Evolutionary conservation across 441 rosid species (phyloP), one percentile per base, ranked within the genome.

Genomic region (Populus hybrid): DNA sequence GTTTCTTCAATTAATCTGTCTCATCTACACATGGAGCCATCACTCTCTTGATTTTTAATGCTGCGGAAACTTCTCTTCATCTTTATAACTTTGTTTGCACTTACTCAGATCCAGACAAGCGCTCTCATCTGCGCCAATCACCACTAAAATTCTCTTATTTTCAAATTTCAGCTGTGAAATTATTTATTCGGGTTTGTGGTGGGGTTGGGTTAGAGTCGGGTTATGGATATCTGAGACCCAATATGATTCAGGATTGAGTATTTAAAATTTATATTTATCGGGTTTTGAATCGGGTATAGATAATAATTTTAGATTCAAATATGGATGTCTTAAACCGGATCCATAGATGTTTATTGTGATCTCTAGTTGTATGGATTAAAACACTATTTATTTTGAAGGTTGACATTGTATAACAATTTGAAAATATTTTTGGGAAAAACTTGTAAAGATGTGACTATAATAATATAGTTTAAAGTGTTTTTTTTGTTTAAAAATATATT

Each of bases 1-100:
- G 87, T 61, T 88, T 89, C 0, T 69, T 76, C 79, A 79, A 78
- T 77, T 69, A 85, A 84, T 85, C 86, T 20, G 82, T 83, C 57
- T 87, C 61, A 53, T 5, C 61, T 20, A 20, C 21, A 18, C 50
- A 42, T 11, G 14, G 4, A 42, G 10, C 50, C 50, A 11, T 3
- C 16, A 35, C 32, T 11, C 50, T 42, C 50, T 42, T 42, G 61
- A 53, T 53, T 14, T 18, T 14, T 5, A 53, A 18, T 53, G 21
- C 61, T 53, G 61, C 6, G 9, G 61, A 53, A 53, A 53, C 61
- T 53, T 46, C 53, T 46, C 16, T 53, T 53, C 16, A 16, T 53
- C 8, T 16, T 20, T 53, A 14, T 6, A 53, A 53, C 8, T 53
- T 18, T 5, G 57, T 50, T 50, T 5, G 18, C 57, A 50, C 57